Conservation (phyloP, 345 rosid genomes). For the Geranium brycei region DNA sequence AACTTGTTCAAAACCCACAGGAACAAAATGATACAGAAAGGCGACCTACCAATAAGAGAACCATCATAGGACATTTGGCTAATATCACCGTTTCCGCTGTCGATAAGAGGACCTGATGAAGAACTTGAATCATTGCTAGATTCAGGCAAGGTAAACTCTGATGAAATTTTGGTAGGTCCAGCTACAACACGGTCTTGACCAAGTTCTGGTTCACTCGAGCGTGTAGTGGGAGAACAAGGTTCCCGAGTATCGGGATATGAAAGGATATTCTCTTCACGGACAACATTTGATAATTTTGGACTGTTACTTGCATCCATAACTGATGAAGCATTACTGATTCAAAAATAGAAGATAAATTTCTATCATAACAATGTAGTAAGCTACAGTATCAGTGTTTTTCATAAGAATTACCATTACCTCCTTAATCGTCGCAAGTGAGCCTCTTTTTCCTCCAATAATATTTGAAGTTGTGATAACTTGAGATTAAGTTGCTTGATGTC, state of each 20-base stretch:
- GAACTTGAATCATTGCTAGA: slow-evolving; percentile 22
- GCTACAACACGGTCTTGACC: slow-evolving; percentile 15
- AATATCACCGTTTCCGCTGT: slow-evolving; percentile 15
- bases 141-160: slow-evolving; percentile 7
- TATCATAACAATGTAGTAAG: slow-evolving; percentile 5
- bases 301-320: slow-evolving; percentile 14
- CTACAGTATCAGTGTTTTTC: slow-evolving; percentile 4
- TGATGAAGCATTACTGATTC: slow-evolving; percentile 23
- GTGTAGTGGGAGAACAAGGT: slow-evolving; percentile 11
- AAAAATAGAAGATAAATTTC: slow-evolving; percentile 2
- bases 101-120: slow-evolving; percentile 12
- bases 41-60: slow-evolving; percentile 18
- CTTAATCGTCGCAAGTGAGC: slow-evolving; percentile 28
- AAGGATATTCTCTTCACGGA: slow-evolving; percentile 25
- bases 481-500: slow-evolving; percentile 46
- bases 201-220: slow-evolving; percentile 11
- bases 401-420: slow-evolving; percentile 24
- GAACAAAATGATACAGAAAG: slow-evolving; percentile 4
- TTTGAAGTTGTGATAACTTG: slow-evolving; percentile 55
- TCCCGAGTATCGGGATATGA: slow-evolving; percentile 19
- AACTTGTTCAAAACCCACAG: slow-evolving; percentile 3
- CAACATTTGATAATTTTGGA: slow-evolving; percentile 19
- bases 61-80: slow-evolving; percentile 12
- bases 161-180: slow-evolving; percentile 15
- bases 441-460: slow-evolving; percentile 50